These are phyloP conservation scores for Microbotryum intermedium DNA, from an alignment of 1,284 basidiomycete genomes.

Conservation along the genomic window DNA sequence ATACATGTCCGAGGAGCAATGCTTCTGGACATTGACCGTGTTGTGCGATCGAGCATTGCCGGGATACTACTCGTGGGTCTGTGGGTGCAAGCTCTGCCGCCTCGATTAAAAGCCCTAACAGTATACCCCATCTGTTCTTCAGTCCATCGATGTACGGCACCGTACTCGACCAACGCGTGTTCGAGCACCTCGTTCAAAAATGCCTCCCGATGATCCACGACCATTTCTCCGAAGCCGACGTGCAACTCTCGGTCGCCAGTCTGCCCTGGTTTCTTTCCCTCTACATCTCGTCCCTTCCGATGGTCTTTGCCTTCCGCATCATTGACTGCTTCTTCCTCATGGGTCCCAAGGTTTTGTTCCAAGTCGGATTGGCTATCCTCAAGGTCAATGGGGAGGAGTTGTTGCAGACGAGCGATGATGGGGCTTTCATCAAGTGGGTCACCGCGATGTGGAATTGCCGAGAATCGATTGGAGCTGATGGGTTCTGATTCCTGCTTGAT, in stretches of 20 bases:
- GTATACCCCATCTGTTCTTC: neutral
- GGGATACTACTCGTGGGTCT: slow-evolving; percentile 85
- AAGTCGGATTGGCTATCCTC: slow-evolving; percentile 93
- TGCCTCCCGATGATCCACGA: slow-evolving; percentile 76
- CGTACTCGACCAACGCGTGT: slow-evolving; percentile 92
- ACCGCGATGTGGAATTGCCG: neutral
- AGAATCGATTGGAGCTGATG: neutral
- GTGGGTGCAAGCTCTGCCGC: neutral
- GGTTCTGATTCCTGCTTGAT: no score
- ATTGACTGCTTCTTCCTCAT: slow-evolving; percentile 97
- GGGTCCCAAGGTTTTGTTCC: slow-evolving; percentile 94
- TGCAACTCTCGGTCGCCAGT: slow-evolving; percentile 93
- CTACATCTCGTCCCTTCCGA: slow-evolving; percentile 97
- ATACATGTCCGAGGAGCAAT: slow-evolving; percentile 98
- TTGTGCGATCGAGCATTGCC: slow-evolving; percentile 90
- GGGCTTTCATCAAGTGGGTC: slow-evolving; percentile 79
- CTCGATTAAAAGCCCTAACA: neutral
- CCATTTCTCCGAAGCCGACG: slow-evolving; percentile 83
- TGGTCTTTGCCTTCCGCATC: slow-evolving; percentile 97
- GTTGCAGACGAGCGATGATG: slow-evolving; percentile 93
- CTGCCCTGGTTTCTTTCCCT: slow-evolving; percentile 88
- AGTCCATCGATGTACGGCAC: slow-evolving; percentile 99
- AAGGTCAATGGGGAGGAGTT: slow-evolving; percentile 96
- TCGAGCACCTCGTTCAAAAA: slow-evolving; percentile 87
- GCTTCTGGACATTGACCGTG: slow-evolving; percentile 94